Percentiles rank a stretch among this genome's conserved stretches.
These are phyloP conservation scores for Diaporthe ilicicola DNA, from an alignment of 2,329 filamentous ascomycete genomes.

Conservation along the genomic window DNA sequence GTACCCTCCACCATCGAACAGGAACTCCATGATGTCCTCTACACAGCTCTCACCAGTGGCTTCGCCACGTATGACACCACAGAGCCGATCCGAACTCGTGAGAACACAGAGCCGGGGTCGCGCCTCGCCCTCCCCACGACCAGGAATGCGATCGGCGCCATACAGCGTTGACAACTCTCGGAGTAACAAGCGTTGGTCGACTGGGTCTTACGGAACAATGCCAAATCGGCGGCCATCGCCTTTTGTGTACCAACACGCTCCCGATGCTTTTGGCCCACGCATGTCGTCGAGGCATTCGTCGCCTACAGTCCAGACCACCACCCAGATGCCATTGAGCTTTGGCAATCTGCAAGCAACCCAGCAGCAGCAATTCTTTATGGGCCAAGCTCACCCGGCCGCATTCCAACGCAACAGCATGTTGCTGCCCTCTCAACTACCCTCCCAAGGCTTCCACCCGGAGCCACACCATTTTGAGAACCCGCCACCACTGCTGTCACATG, in stretches of 20 bases:
- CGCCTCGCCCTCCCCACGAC: constrained; percentile 76
- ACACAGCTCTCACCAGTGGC: constrained; percentile 77
- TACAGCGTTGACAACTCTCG: constrained; percentile 74
- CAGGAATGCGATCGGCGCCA: constrained; percentile 72
- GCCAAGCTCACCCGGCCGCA: constrained; percentile 53
- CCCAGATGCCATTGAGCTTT: constrained; percentile 61
- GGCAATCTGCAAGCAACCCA: constrained; percentile 64
- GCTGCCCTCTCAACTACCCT: constrained; percentile 62
- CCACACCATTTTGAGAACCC: constrained; percentile 65
- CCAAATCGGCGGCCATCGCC: constrained; percentile 65
- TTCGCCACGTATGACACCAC: constrained; percentile 72
- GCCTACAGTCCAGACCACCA: constrained; percentile 54
- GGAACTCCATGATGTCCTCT: constrained; percentile 75
- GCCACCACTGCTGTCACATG: constrained; percentile 73
- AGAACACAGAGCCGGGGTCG: constrained; percentile 73
- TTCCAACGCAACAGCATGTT: constrained; percentile 68
- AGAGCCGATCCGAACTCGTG: constrained; percentile 68
- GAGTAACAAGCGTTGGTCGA: constrained; percentile 77
- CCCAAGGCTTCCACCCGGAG: constrained; percentile 59
- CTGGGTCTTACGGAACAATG: constrained; percentile 72
- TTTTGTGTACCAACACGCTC: constrained; percentile 68
- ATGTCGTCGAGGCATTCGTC: constrained; percentile 64
- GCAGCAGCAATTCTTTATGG: constrained; percentile 64
- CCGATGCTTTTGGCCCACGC: constrained; percentile 66
- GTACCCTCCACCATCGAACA: constrained; percentile 72